These are phyloP conservation scores for Aspergillus homomorphus DNA, from an alignment of 495 filamentous ascomycete genomes.

Conservation along the genomic window DNA sequence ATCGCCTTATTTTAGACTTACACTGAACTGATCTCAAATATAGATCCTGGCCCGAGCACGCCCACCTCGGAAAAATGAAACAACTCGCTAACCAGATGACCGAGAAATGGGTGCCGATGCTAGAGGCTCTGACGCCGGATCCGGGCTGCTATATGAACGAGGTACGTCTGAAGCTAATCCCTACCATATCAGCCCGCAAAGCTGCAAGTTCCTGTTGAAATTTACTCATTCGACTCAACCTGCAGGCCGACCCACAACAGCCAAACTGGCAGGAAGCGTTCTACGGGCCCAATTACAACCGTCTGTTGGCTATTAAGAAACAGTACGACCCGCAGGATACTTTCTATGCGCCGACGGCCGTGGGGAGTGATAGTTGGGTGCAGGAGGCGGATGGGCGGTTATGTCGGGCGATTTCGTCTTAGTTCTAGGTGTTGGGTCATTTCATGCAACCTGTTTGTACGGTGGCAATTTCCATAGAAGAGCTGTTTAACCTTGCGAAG, in stretches of 20 bases:
- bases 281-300: constrained; percentile 46
- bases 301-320: constrained; percentile 38
- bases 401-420: constrained; percentile 21
- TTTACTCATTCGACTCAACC: too few species aligned
- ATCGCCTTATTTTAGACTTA: too few species aligned
- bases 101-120: constrained; percentile 37
- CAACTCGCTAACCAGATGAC: constrained; percentile 27
- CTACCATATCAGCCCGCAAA: too few species aligned
- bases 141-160: constrained; percentile 42
- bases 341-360: constrained; percentile 57
- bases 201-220: too few species aligned
- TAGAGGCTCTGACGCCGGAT: constrained; percentile 36
- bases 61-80: too few species aligned
- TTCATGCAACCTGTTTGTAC: too few species aligned
- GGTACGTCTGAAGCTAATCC: neutral
- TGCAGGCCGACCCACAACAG: constrained; percentile 42
- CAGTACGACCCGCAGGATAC: constrained; percentile 55
- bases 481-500: too few species aligned
- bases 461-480: too few species aligned
- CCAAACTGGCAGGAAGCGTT: constrained; percentile 50
- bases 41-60: too few species aligned
- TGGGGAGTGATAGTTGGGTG: constrained; percentile 59
- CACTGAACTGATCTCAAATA: too few species aligned
- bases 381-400: constrained; percentile 30
- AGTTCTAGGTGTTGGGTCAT: too few species aligned